phyloP scores from a whole-genome alignment of 2,329 filamentous ascomycete genomes.

The Chalaropsis thielavioides region DNA sequence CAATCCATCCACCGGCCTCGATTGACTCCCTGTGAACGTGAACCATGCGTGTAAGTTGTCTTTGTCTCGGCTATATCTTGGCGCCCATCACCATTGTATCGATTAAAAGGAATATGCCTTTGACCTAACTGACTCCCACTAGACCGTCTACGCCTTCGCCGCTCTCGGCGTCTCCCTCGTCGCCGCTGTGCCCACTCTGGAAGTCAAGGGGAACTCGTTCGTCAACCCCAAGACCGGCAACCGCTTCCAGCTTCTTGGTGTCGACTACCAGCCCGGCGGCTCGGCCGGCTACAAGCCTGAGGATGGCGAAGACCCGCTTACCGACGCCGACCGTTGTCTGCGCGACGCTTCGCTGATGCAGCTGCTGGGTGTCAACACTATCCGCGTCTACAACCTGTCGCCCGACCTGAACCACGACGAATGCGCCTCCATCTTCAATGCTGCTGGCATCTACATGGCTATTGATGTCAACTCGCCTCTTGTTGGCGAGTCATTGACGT shows the following conservation, averaged over 20 bases:
- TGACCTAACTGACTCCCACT: background rate
- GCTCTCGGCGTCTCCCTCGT: conserved; percentile 39
- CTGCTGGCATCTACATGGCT: conserved; percentile 54
- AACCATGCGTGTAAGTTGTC: conserved; percentile 16
- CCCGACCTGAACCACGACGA: conserved; percentile 51
- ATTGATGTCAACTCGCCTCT: conserved; percentile 55
- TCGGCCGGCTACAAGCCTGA: conserved; percentile 45
- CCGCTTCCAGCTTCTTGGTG: conserved; percentile 51
- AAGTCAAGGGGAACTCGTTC: conserved; percentile 43
- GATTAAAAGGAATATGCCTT: background rate
- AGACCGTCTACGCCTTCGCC: conserved; percentile 26
- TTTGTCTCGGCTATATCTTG: background rate
- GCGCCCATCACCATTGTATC: background rate
- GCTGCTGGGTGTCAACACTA: conserved; percentile 48
- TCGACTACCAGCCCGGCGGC: conserved; percentile 56
- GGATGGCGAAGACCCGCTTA: conserved; percentile 43
- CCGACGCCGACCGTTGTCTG: conserved; percentile 41
- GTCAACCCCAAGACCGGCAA: conserved; percentile 44
- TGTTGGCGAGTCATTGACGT: conserved; percentile 41
- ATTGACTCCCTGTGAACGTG: background rate
- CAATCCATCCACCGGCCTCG: background rate
- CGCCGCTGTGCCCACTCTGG: conserved; percentile 42
- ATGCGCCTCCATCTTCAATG: conserved; percentile 54
- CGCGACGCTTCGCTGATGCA: conserved; percentile 54
- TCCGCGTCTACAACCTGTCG: conserved; percentile 56